A percentile compares a stretch with the other conserved stretches of the same genome.
These are phyloP conservation scores for Sclerotinia trifoliorum DNA, from an alignment of 2,329 filamentous ascomycete genomes.

Conservation along the genomic window DNA sequence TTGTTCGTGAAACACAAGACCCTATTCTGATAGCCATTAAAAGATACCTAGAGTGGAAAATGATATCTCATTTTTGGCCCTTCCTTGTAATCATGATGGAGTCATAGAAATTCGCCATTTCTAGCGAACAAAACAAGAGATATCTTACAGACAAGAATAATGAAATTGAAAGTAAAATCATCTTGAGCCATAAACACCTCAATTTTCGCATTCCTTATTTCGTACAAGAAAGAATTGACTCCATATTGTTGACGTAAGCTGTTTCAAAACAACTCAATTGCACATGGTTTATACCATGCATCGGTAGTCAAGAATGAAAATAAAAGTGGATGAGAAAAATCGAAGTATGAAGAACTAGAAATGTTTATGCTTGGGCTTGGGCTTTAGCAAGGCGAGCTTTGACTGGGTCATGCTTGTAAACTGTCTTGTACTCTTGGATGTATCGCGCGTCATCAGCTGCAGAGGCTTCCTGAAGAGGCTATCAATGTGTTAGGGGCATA, in stretches of 20 bases:
- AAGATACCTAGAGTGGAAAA: not conserved
- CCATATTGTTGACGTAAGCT: not conserved
- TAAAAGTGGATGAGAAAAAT: not conserved
- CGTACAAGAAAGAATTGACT: not conserved
- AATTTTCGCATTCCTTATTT: constrained; percentile 2
- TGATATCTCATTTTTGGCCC: not conserved
- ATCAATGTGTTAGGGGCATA: not conserved
- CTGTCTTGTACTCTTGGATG: constrained; percentile 22
- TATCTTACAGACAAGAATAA: not conserved
- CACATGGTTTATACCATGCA: not conserved
- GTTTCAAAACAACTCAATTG: not conserved
- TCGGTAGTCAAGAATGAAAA: not conserved
- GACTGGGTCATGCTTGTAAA: constrained; percentile 9
- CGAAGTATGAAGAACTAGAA: not conserved
- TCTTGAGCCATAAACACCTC: not conserved
- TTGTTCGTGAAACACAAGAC: not conserved
- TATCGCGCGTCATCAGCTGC: constrained; percentile 36
- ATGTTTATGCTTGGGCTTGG: not conserved
- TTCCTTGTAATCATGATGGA: not conserved
- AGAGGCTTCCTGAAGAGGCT: constrained; percentile 31
- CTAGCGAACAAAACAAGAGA: not conserved
- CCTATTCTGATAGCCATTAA: not conserved
- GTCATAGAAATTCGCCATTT: not conserved
- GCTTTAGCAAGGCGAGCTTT: not conserved
- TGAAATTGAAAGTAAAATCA: not conserved